Conservation (phyloP, 805 yeast species). For the Brettanomyces bruxellensis region DNA sequence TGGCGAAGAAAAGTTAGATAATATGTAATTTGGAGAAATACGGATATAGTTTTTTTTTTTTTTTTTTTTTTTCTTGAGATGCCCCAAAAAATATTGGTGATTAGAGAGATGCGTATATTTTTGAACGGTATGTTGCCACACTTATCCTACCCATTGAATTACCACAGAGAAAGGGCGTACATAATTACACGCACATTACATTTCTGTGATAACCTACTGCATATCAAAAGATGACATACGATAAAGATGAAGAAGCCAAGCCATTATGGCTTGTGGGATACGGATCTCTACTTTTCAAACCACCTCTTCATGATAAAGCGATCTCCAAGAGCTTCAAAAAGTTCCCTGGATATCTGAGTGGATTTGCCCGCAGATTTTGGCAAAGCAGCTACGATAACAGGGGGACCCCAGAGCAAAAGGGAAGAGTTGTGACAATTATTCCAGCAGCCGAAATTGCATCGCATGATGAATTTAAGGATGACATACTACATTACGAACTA, state of each 20-base stretch:
- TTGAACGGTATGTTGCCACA: too few species aligned
- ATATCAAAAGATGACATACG: neutral
- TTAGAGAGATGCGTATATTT: too few species aligned
- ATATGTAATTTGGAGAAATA: too few species aligned
- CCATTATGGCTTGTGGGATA: conserved; percentile 83
- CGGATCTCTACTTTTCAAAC: conserved; percentile 83
- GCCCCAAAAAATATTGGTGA: too few species aligned
- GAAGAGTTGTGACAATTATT: conserved; percentile 79
- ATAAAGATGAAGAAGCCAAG: neutral
- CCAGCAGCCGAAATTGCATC: conserved; percentile 44
- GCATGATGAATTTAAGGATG: conserved; percentile 32
- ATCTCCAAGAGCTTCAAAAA: conserved; percentile 15
- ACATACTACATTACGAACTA: conserved; percentile 26
- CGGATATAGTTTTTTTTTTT: too few species aligned
- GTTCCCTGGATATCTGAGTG: conserved; percentile 65
- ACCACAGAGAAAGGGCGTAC: too few species aligned
- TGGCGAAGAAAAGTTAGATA: too few species aligned
- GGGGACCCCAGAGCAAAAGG: conserved; percentile 81
- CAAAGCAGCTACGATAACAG: conserved; percentile 85
- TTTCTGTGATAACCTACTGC: too few species aligned
- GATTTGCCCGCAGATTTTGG: conserved; percentile 82
- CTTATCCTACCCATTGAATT: too few species aligned
- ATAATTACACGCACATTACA: too few species aligned
- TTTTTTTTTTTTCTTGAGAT: too few species aligned
- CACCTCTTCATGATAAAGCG: conserved; percentile 60